phyloP scores from a whole-genome alignment of 148 eudicot species.

The Oxyria digyna region DNA sequence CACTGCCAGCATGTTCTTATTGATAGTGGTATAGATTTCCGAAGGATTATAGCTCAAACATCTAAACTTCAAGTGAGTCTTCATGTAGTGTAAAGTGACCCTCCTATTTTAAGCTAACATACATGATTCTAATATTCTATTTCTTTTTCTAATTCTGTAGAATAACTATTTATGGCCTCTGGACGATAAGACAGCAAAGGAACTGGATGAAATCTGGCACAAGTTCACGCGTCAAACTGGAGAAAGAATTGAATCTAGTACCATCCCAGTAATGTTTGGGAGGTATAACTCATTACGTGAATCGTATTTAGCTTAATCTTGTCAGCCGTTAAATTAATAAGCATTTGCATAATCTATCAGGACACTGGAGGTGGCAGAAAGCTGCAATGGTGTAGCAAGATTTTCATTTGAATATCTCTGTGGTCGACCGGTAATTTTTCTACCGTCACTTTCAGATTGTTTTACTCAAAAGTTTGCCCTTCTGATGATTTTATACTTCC shows the following conservation, averaged over 20 bases:
- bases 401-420: constrained; percentile 80
- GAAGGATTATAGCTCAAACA: constrained; percentile 64
- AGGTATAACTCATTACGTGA: constrained; percentile 33
- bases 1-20: constrained; percentile 64
- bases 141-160: constrained; percentile 23
- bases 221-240: constrained; percentile 33
- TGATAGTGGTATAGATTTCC: constrained; percentile 92
- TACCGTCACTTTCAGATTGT: neutral
- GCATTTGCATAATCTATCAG: constrained; percentile 19
- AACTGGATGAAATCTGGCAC: constrained; percentile 57
- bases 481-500: neutral
- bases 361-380: constrained; percentile 59
- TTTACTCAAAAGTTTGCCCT: neutral
- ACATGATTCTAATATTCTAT: neutral
- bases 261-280: constrained; percentile 88
- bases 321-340: neutral
- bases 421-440: constrained; percentile 65
- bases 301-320: neutral
- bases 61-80: constrained; percentile 53
- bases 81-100: neutral
- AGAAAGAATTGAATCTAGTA: constrained; percentile 37
- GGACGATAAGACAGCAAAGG: constrained; percentile 30
- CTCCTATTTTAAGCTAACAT: neutral
- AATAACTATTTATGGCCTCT: constrained; percentile 70
- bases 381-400: constrained; percentile 86